Evolutionary conservation across 768 basidiomycete species (phyloP).

Genomic region (Pleurotus eryngii): DNA sequence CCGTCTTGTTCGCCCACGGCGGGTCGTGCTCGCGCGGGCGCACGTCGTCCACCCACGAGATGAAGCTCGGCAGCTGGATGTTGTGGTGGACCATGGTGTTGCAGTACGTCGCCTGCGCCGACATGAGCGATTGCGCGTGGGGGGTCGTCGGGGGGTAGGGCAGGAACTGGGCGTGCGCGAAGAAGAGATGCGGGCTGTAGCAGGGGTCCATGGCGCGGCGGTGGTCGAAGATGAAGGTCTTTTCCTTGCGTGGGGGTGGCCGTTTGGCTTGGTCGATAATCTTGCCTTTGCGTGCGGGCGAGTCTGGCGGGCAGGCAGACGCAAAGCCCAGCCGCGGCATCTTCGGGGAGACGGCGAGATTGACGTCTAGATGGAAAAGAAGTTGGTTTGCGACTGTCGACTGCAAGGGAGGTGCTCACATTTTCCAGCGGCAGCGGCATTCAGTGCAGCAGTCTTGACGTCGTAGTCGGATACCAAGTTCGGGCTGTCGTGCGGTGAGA

Average conservation of each 20-base stretch:
- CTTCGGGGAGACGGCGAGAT: constrained; percentile 14
- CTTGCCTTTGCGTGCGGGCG: constrained; percentile 23
- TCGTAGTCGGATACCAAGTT: constrained; percentile 35
- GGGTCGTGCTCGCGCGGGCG: constrained; percentile 41
- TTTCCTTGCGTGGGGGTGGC: constrained; percentile 17
- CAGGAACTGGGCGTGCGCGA: constrained; percentile 43
- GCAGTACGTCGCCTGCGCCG: constrained; percentile 44
- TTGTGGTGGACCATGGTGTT: constrained; percentile 42
- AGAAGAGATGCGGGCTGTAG: constrained; percentile 32
- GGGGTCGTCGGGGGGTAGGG: constrained; percentile 32
- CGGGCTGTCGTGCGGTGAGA: constrained; percentile 50
- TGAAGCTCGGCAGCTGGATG: constrained; percentile 39
- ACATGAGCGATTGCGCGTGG: constrained; percentile 27
- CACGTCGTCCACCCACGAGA: constrained; percentile 35
- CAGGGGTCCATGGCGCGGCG: constrained; percentile 41
- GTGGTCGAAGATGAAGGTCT: constrained; percentile 44
- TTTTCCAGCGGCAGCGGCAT: constrained; percentile 33
- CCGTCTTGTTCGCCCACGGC: constrained; percentile 57
- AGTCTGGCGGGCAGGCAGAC: constrained; percentile 28
- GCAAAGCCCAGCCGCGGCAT: constrained; percentile 18
- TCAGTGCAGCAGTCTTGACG: constrained; percentile 26
- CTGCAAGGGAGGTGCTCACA: constrained; percentile 23
- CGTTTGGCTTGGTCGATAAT: constrained; percentile 20
- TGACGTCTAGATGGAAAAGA: constrained; percentile 14
- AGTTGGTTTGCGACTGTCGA: background rate